Base-by-base conservation (phyloP, 805 yeast genomes). In the Vanderwaltozyma yarrowii region DNA sequence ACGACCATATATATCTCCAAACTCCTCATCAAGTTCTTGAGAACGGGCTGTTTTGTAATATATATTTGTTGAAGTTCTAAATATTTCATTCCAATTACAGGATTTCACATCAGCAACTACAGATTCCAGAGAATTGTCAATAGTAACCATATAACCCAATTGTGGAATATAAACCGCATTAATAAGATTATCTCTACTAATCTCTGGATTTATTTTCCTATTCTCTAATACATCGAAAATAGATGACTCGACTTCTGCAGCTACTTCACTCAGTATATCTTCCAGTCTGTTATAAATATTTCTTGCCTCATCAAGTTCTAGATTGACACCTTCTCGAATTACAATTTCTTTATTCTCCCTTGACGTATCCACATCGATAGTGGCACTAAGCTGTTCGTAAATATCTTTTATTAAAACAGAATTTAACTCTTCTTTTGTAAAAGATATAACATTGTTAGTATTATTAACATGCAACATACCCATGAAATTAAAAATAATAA, bases 101-200 rank as follows among this genome's bases (percentile, higher is more conserved):
- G 45, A 43, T 1, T 38, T 31, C 0, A 35, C 30, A 6, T 31
- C 14, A 5, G 35, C 23, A 2, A 40, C 11, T 2, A 31, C 13
- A 2, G 35, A 28, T 14, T 38, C 44, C 10, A 43, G 31, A 5
- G 33, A 26, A 2, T 32, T 18, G 14, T 53, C 56, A 2, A 61
- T 35, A 0, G 64, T 56, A 0, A 66, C 49, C 30, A 70, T 44
- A 36, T 60, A 70, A 0, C 74, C 74, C 17, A 70, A 42, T 32
- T 70, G 73, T 3, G 74, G 74, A 19, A 69, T 62, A 43, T 69
- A 70, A 0, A 64, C 61, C 0, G 62, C 62, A 37, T 64, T 66
- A 1, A 62, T 26, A 2, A 45, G n/a, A 5, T 47, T 47, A 2
- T 44, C 40, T 15, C 31, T 31, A 6, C 31, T 30, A 13, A 37